Evolutionary conservation across 1,139 yeast genomes (phyloP).

Genomic region (Kurtzmaniella quercitrusa): DNA sequence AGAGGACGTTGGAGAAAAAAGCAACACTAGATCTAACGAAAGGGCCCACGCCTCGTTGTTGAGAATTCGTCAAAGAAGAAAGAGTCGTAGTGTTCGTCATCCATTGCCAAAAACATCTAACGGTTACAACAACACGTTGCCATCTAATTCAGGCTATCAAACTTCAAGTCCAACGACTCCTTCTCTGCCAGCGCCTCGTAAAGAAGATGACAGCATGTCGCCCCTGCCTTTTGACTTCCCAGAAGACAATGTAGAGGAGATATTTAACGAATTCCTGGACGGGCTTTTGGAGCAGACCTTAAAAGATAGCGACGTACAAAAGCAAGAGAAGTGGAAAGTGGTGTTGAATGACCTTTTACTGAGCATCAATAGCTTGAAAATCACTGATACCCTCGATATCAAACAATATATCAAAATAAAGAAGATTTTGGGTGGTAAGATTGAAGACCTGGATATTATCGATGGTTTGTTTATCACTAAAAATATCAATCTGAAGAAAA

Average conservation of each 20-base stretch:
- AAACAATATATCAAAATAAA: constrained; percentile 86
- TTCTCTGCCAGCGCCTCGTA: constrained; percentile 1
- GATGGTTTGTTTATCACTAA: constrained; percentile 87
- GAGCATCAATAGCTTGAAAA: constrained; percentile 24
- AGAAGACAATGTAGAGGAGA: constrained; percentile 11
- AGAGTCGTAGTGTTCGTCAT: constrained; percentile 44
- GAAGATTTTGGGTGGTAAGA: constrained; percentile 71
- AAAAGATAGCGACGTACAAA: constrained; percentile 48
- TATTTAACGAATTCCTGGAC: constrained; percentile 24
- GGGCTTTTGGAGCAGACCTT: constrained; percentile 61
- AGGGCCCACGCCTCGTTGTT: constrained; percentile 65
- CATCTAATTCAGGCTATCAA: not conserved
- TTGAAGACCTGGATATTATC: constrained; percentile 56
- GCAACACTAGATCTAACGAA: constrained; percentile 46
- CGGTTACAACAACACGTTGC: not conserved
- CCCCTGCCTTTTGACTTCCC: constrained; percentile 1
- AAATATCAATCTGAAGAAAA: constrained; percentile 72
- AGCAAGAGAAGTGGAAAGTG: constrained; percentile 38
- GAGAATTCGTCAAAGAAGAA: constrained; percentile 58
- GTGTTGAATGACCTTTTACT: constrained; percentile 24
- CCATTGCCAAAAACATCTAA: constrained; percentile 26
- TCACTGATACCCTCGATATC: constrained; percentile 77
- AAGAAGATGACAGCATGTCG: not conserved
- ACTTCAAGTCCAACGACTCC: constrained; percentile 1
- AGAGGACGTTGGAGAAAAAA: constrained; percentile 29